Evolutionary conservation across 352 stramenopile species (phyloP), one percentile per base, ranked within the genome.

Genomic region (Lagenidium sp.): DNA sequence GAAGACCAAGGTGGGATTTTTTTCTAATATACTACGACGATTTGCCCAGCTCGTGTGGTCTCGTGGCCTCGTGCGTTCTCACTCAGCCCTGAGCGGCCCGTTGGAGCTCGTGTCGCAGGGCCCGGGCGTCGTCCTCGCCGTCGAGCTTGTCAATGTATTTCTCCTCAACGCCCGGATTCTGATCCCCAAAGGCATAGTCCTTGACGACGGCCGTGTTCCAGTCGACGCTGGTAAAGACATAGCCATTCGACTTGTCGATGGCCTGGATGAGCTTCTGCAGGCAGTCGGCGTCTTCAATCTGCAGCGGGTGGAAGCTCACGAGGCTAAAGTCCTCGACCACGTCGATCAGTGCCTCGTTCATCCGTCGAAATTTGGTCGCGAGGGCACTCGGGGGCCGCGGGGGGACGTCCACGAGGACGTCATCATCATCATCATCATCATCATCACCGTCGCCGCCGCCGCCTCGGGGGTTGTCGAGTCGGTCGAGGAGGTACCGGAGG

Each of bases 261-360:
- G 66, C 72, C 19, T 69, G 63, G n/a, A 85, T 59, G 21, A 88
- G 44, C 6, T 70, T 73, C 44, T 85, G 61, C 12, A 93, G 56
- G 24, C 62, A 82, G 4, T 67, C 57, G 4, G 66, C 56, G 57
- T 90, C 78, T 28, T 93, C 63, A 41, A 93, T 93, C 50, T 93
- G 77, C 35, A 93, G 41, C 22, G 73, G 76, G 25, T 80, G 41
- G 50, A 93, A 93, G 41, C 69, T 86, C 53, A 93, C 80, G 24
- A 93, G 70, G 29, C 77, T 90, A 36, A 90, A 93, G 48, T 93
- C 80, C 42, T 93, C 80, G 36, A 93, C 86, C 4, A 93, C 77
- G 38, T 93, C 75, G 26, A 90, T 80, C 30, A 93, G 53, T 43
- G 72, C 63, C 47, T 89, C 77, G 65, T 90, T 90, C 76, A 93